Base-by-base conservation (phyloP, 2,329 filamentous ascomycete genomes). In the Talaromyces verruculosus region DNA sequence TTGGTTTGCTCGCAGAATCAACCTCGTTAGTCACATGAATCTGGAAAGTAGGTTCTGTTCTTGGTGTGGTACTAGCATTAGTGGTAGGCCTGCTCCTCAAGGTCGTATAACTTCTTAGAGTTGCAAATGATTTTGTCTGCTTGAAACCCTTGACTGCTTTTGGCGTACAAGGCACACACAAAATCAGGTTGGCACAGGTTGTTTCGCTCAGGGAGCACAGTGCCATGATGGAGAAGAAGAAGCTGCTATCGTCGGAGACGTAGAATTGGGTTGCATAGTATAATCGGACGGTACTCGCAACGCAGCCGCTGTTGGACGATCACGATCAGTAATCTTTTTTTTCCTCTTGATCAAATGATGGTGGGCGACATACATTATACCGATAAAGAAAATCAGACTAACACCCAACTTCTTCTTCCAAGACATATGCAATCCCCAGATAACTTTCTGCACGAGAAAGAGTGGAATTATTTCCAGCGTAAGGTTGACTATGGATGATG, bases 261-360 rank as follows among this genome's bases (percentile, higher is more conserved):
- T 62, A 51, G 19, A 62, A 62, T 37, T 30, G 43, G 5, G 60
- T 62, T 8, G 60, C 25, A n/a, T 37, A 62, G 30, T 62, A 62
- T 13, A 82, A 69, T 15, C 81, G 76, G 66, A 82, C 77, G 33
- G 69, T 71, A 13, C 80, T 80, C 1, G 80, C 73, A 15, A 81
- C 62, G 25, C 74, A 80, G n/a, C 79, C 80, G 6, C 81, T 82
- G 55, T 1, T n/a, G 3, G 30, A 22, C 33, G 25, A 30, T 35
- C 30, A 15, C 8, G 19, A 19, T 49, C 15, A n/a, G 6, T 3
- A 30, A 17, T 8, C 25, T 28, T 28, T 13, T 30, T 35, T 13
- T 25, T 1, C 28, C 2, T 11, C 3, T 8, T n/a, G 33, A n/a
- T n/a, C 7, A 51, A 13, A 53, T 25, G n/a, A 53, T 39, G 43